phyloP scores from a whole-genome alignment of 2,329 filamentous ascomycete genomes.

The Epichloe brachyelytri region DNA sequence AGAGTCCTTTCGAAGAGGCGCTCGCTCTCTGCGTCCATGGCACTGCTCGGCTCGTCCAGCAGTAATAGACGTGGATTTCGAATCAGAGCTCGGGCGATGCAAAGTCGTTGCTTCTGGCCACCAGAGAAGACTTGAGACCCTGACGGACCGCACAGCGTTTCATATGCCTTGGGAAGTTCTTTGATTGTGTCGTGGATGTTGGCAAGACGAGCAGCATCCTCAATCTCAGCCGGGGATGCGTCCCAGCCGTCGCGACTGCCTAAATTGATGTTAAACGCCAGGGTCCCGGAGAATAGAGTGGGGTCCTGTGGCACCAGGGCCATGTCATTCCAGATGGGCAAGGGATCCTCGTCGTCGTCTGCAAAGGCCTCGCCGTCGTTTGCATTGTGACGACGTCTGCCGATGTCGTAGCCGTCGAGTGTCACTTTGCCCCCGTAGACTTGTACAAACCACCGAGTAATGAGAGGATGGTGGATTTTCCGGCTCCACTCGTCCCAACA shows the following conservation, averaged over 20 bases:
- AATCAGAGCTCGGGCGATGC: slow-evolving; percentile 55
- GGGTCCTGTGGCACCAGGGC: slow-evolving; percentile 38
- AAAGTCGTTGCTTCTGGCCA: slow-evolving; percentile 56
- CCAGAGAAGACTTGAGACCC: slow-evolving; percentile 50
- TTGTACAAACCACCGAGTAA: slow-evolving; percentile 41
- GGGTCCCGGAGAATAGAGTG: slow-evolving; percentile 34
- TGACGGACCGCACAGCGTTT: slow-evolving; percentile 45
- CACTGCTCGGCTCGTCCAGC: slow-evolving; percentile 37
- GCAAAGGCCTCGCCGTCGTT: slow-evolving; percentile 30
- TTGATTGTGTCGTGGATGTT: slow-evolving; percentile 49
- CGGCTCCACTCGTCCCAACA: slow-evolving; percentile 33
- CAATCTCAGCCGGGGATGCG: slow-evolving; percentile 41
- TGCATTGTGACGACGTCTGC: background rate
- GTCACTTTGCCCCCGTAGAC: slow-evolving; percentile 35
- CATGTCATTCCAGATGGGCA: slow-evolving; percentile 16
- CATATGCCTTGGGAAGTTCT: slow-evolving; percentile 40
- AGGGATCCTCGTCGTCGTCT: slow-evolving; percentile 10
- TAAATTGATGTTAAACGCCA: slow-evolving; percentile 35
- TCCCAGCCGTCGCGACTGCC: slow-evolving; percentile 36
- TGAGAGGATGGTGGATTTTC: slow-evolving; percentile 33
- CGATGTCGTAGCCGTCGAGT: slow-evolving; percentile 26
- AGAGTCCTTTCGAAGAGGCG: slow-evolving; percentile 44
- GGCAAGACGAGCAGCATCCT: slow-evolving; percentile 48
- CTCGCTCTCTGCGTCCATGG: slow-evolving; percentile 41
- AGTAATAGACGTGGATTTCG: slow-evolving; percentile 51